These are phyloP conservation scores for Filobasidium wieringae DNA, from an alignment of 768 basidiomycete species.

Conservation along the genomic window DNA sequence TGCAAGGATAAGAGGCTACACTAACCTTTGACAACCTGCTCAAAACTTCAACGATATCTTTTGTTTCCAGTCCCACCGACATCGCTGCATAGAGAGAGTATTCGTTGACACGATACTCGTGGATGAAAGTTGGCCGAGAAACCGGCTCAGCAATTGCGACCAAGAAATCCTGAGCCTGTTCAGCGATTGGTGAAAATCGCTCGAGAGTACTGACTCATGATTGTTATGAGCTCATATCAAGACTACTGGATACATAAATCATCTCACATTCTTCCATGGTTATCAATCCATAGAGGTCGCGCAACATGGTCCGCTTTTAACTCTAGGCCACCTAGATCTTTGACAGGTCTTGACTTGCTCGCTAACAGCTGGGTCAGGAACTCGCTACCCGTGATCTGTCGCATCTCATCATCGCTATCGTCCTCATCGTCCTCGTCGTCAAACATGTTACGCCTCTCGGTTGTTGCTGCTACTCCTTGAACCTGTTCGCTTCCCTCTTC, in stretches of 20 bases:
- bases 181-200: slow-evolving; percentile 92
- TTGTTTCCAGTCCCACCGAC: slow-evolving; percentile 91
- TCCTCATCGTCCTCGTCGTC: neutral
- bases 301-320: slow-evolving; percentile 83
- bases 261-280: slow-evolving; percentile 37
- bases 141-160: slow-evolving; percentile 98
- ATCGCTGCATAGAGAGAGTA: slow-evolving; percentile 98
- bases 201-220: slow-evolving; percentile 81
- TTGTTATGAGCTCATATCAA: slow-evolving; percentile 42
- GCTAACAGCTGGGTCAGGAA: slow-evolving; percentile 6
- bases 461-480: neutral
- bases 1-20: slow-evolving; percentile 11
- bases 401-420: neutral
- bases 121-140: slow-evolving; percentile 95
- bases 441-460: neutral
- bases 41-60: slow-evolving; percentile 90
- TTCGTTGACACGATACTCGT: slow-evolving; percentile 97
- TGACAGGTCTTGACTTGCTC: slow-evolving; percentile 15
- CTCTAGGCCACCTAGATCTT: slow-evolving; percentile 48
- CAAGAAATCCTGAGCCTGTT: slow-evolving; percentile 95
- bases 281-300: slow-evolving; percentile 81
- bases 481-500: neutral
- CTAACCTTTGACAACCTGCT: slow-evolving; percentile 42
- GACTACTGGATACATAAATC: neutral
- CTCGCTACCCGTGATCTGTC: neutral